A percentile compares a stretch with the other conserved stretches of the same genome.
Evolutionary conservation across 2,329 filamentous ascomycete species (phyloP).

Genomic region (Diaporthe capsici): DNA sequence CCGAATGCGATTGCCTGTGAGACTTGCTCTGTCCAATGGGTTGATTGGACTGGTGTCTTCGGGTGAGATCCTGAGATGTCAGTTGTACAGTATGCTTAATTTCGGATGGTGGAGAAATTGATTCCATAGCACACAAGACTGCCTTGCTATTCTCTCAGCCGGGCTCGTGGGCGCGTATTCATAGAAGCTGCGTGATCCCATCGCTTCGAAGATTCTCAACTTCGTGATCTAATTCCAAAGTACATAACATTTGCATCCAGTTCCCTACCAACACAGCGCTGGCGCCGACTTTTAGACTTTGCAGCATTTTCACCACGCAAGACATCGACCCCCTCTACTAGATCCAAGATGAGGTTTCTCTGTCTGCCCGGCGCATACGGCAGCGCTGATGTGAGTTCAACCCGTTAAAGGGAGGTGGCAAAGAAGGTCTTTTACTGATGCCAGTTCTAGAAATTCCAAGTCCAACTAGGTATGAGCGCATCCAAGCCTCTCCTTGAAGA

Average conservation of each 20-base stretch:
- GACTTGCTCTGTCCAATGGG: neutral
- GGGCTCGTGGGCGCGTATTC: neutral
- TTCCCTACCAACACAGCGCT: neutral
- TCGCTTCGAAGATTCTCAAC: too few species aligned
- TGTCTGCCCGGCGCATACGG: constrained; percentile 72
- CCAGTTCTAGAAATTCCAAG: constrained; percentile 40
- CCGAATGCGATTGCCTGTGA: constrained; percentile 2
- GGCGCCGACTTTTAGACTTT: neutral
- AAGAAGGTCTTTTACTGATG: constrained; percentile 27
- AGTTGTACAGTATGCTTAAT: constrained; percentile 19
- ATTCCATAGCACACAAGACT: neutral
- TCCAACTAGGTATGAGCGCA: constrained; percentile 42
- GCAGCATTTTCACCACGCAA: neutral
- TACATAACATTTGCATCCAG: neutral
- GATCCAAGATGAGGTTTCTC: constrained; percentile 65
- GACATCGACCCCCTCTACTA: too few species aligned
- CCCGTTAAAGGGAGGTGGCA: constrained; percentile 22
- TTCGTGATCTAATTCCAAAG: neutral
- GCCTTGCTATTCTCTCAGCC: neutral
- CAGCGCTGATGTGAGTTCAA: constrained; percentile 63
- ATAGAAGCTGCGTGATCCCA: constrained; percentile 3
- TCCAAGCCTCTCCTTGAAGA: neutral
- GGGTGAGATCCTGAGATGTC: constrained; percentile 23
- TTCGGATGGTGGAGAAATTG: neutral
- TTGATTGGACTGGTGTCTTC: constrained; percentile 15